Base-by-base conservation (phyloP, 352 stramenopile species). In the Globisporangium spiculum region DNA sequence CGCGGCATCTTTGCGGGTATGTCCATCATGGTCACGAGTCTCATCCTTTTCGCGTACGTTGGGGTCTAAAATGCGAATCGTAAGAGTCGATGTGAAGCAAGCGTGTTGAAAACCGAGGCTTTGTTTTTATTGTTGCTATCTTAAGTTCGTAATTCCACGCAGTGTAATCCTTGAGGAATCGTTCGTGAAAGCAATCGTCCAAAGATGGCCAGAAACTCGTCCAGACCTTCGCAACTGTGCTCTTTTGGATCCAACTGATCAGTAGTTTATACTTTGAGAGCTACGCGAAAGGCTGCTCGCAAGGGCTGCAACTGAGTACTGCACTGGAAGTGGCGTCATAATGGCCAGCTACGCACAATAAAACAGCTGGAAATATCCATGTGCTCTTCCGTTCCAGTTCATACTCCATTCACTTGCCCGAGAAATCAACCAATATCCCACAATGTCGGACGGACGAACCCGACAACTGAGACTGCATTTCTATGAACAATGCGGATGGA, bases 21-120 rank as follows among this genome's bases (percentile, higher is more conserved):
- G 86, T 78, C 80, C 46, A 71, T 98, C 66, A 98, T 98, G 77
- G 77, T 92, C 14, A 67, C 84, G 0, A 93, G 86, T 41, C 76
- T 98, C 55, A 92, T 97, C 26, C 72, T 98, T 48, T 97, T 98
- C 68, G 84, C 77, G 50, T 92, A 92, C 70, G 76, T 83, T 24
- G 84, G 83, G 36, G 75, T 80, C 9, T 89, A 78, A 73, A 26
- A 9, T 46, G 36, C 36, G 4, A 18, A 18, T 0, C 12, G 10
- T 16, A 12, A 16, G 12, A 48, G 41, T n/a, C 41, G 20, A 4
- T 48, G 41, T 48, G 2, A 48, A 48, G 41, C 41, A 48, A 32
- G 41, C 41, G 41, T 48, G 41, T 16, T n/a, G 12, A 48, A 48
- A 48, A 48, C 4, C n/a, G 41, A n/a, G 41, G 5, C 14, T 16